phyloP scores from a whole-genome alignment of 768 basidiomycete species.

The Neoboletus magnificus region DNA sequence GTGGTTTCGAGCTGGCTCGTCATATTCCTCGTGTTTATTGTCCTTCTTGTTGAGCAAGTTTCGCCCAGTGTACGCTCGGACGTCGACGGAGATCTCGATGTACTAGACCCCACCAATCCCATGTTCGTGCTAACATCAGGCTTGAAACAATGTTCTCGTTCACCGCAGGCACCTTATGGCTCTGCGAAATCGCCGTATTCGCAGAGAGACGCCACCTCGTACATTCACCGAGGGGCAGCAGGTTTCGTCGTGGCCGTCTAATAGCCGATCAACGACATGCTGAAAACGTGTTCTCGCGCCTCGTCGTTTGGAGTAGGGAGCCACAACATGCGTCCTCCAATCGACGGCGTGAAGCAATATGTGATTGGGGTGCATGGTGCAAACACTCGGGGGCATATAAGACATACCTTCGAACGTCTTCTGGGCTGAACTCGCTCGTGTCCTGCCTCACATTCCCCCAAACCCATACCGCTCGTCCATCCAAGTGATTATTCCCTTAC shows the following conservation, averaged over 20 bases:
- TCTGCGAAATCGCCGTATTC: conserved; percentile 18
- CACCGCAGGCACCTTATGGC: conserved; percentile 1
- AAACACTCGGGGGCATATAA: conserved; percentile 17
- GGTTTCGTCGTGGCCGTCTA: conserved; percentile 26
- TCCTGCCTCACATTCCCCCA: not conserved
- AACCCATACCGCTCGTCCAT: not conserved
- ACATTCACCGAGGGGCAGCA: conserved; percentile 11
- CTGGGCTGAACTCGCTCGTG: not conserved
- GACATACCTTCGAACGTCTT: not conserved
- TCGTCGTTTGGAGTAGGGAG: not conserved
- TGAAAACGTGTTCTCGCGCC: conserved; percentile 14
- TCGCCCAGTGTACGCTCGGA: conserved; percentile 3
- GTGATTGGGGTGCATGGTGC: conserved; percentile 15
- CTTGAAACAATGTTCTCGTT: not conserved
- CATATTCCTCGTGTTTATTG: conserved; percentile 12
- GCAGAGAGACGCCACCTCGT: not conserved
- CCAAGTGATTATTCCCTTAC: no score
- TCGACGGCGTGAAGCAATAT: conserved; percentile 6
- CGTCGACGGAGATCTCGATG: conserved; percentile 17
- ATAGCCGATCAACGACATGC: conserved; percentile 27
- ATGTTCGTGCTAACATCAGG: not conserved
- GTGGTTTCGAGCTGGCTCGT: conserved; percentile 22
- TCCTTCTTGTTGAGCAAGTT: conserved; percentile 1
- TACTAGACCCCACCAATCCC: not conserved
- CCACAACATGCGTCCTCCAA: conserved; percentile 14